These are phyloP conservation scores for Ophiorrhiza pumila DNA, from an alignment of 257 asterid species.

Conservation along the genomic window DNA sequence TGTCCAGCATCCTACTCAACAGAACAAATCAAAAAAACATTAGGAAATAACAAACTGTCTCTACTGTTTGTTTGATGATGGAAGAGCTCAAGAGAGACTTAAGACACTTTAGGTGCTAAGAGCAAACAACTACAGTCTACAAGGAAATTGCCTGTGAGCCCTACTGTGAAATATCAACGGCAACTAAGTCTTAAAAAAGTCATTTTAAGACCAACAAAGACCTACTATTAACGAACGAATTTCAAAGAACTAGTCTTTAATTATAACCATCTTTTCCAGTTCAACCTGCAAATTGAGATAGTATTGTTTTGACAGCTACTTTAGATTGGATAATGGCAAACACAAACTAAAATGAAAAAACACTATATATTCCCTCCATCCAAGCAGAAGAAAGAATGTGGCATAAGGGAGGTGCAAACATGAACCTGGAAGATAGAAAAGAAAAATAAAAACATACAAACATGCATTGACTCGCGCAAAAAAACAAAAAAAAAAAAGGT, in stretches of 20 bases:
- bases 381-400: background rate
- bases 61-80: background rate
- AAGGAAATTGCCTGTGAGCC: background rate
- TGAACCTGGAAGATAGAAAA: background rate
- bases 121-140: background rate
- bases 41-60: no score
- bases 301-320: no score
- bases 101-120: background rate
- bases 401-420: background rate
- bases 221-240: background rate
- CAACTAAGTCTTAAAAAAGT: background rate
- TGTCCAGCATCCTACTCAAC: conserved; percentile 76
- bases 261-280: background rate
- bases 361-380: background rate
- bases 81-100: background rate
- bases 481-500: background rate
- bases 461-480: no score
- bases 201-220: background rate
- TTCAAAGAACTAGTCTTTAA: background rate
- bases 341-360: background rate
- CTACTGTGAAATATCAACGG: background rate
- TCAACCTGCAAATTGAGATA: background rate
- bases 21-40: background rate
- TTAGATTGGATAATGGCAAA: background rate
- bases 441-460: conserved; percentile 1